phyloP scores from a whole-genome alignment of 257 asterid genomes.

The Nicotiana attenuata region DNA sequence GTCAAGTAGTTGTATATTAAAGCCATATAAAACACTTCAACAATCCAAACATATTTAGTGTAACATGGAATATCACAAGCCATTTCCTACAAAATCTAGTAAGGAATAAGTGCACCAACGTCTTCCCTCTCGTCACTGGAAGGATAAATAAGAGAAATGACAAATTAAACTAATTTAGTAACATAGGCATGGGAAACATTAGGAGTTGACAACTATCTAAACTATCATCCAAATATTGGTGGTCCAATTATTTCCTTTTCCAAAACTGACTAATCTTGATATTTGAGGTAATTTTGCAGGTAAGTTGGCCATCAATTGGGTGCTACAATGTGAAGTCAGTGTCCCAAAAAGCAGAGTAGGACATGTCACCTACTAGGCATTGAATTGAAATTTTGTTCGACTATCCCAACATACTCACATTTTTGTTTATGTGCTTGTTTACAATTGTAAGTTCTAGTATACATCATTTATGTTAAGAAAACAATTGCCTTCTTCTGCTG shows the following conservation, averaged over 20 bases:
- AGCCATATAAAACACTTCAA: background rate
- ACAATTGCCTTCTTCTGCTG: background rate
- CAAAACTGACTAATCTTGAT: background rate
- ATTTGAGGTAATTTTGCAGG: background rate
- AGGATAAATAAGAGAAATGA: background rate
- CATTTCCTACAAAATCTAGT: background rate
- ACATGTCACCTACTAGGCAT: slow-evolving; percentile 2
- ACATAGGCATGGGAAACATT: background rate
- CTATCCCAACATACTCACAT: slow-evolving; percentile 9
- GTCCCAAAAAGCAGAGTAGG: background rate
- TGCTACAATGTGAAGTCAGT: slow-evolving; percentile 2
- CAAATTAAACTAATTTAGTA: background rate
- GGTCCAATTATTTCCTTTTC: background rate
- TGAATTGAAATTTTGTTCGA: background rate
- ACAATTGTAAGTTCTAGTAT: background rate
- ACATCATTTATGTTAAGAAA: background rate
- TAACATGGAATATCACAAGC: background rate
- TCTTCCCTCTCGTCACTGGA: background rate
- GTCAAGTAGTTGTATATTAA: no score
- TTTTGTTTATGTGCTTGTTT: background rate
- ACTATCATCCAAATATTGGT: background rate
- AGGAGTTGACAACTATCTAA: background rate
- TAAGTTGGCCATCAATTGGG: slow-evolving; percentile 4
- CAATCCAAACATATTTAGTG: background rate
- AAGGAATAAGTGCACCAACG: no score